Evolutionary conservation across 306 rosid genomes (phyloP).

Genomic region (Albizia julibrissin): DNA sequence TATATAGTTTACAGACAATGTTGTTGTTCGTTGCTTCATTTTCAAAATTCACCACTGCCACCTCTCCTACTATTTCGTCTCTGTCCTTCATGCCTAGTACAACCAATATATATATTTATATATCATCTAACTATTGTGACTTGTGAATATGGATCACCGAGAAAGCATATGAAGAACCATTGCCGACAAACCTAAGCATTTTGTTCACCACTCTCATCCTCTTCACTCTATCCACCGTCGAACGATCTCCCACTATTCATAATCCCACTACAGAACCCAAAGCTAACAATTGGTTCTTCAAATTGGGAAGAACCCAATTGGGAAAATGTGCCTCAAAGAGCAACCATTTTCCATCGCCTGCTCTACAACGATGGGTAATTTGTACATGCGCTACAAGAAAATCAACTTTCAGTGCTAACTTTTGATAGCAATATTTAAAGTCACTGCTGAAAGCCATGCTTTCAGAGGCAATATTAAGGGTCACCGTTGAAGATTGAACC

Average conservation of each 20-base stretch:
- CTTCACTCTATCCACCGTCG: too few species aligned
- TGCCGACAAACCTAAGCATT: too few species aligned
- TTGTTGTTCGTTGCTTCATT: neutral
- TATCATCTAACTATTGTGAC: too few species aligned
- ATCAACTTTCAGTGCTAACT: too few species aligned
- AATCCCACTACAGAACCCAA: neutral
- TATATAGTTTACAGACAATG: neutral
- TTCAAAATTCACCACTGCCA: neutral
- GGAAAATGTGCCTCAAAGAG: neutral
- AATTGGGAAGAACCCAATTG: neutral
- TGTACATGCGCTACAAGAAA: conserved; percentile 32
- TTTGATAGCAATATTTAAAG: too few species aligned
- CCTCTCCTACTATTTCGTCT: neutral
- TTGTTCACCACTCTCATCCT: conserved; percentile 65
- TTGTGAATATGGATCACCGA: too few species aligned
- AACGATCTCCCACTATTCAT: too few species aligned
- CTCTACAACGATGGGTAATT: conserved; percentile 75
- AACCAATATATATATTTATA: too few species aligned
- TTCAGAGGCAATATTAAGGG: too few species aligned
- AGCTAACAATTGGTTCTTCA: conserved; percentile 28
- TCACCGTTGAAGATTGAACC: too few species aligned
- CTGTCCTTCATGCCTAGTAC: neutral
- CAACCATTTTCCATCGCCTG: conserved; percentile 9
- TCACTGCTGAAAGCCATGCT: too few species aligned
- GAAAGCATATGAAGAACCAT: too few species aligned